phyloP scores from a whole-genome alignment of 2,329 filamentous ascomycete genomes.

The Orbilia javanica region DNA sequence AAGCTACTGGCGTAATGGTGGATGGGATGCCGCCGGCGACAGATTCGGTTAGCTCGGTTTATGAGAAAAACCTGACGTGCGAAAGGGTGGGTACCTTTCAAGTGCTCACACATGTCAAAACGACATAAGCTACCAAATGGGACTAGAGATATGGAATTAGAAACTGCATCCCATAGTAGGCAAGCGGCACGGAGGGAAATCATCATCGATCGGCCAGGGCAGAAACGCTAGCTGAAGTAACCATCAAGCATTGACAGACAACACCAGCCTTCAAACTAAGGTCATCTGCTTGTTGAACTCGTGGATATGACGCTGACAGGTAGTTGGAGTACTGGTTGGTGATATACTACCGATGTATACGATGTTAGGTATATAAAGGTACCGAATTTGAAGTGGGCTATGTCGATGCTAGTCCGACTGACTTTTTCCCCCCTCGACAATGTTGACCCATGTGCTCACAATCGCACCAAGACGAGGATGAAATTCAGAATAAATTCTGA shows the following conservation, averaged over 20 bases:
- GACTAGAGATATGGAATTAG: constrained; percentile 57
- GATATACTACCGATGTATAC: constrained; percentile 4
- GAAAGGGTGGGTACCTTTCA: constrained; percentile 47
- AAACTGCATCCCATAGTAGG: constrained; percentile 57
- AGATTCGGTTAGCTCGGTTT: constrained; percentile 47
- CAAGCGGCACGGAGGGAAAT: constrained; percentile 57
- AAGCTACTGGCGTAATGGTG: constrained; percentile 24
- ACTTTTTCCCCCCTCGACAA: background rate
- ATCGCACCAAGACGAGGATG: background rate
- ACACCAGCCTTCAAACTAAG: constrained; percentile 43
- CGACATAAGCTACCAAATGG: constrained; percentile 52
- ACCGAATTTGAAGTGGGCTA: constrained; percentile 25
- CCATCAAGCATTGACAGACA: constrained; percentile 51
- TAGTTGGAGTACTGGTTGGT: constrained; percentile 25
- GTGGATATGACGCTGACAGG: constrained; percentile 26
- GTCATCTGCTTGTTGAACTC: constrained; percentile 55
- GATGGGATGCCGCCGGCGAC: constrained; percentile 35
- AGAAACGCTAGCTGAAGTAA: constrained; percentile 43
- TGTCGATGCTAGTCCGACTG: constrained; percentile 11
- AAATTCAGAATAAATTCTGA: background rate
- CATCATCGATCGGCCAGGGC: constrained; percentile 59
- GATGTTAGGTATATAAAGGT: constrained; percentile 20
- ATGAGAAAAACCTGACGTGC: constrained; percentile 54
- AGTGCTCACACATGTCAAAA: constrained; percentile 57
- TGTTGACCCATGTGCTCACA: constrained; percentile 28